These are phyloP conservation scores for Loxodes magnus DNA, from an alignment of 73 alveolate genomes.

Conservation along the genomic window DNA sequence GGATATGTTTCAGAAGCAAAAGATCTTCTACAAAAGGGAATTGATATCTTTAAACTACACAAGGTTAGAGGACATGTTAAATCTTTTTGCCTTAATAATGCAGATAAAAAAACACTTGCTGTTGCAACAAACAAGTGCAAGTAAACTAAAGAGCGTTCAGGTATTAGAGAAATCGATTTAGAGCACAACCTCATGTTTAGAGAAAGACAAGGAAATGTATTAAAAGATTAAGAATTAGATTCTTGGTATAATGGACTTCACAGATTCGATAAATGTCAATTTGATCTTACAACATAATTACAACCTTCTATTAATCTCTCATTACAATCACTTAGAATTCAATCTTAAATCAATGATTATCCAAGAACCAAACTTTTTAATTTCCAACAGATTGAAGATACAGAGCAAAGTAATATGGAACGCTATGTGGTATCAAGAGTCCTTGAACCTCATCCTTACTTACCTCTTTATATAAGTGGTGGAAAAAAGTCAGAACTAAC, in stretches of 20 bases:
- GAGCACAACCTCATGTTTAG: conserved; percentile 2
- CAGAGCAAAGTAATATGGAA: too few relatives aligned
- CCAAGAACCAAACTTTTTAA: too few relatives aligned
- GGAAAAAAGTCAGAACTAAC: neutral
- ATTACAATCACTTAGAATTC: too few relatives aligned
- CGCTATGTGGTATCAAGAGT: too few relatives aligned
- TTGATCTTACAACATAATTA: too few relatives aligned
- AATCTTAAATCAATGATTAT: too few relatives aligned
- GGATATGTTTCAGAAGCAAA: conserved; percentile 1
- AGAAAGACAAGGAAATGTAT: neutral
- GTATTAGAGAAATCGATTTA: neutral
- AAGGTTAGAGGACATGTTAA: conserved; percentile 3
- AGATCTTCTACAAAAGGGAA: neutral
- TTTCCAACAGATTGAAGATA: too few relatives aligned
- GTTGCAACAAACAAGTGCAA: too few relatives aligned
- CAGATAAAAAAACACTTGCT: conserved; percentile 1
- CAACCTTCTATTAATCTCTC: too few relatives aligned
- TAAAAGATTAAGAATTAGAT: conserved; percentile 10
- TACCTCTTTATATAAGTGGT: conserved; percentile 8
- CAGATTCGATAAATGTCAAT: neutral
- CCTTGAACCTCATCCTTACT: neutral
- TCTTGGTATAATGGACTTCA: neutral
- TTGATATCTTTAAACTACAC: conserved; percentile 2
- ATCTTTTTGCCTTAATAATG: neutral
- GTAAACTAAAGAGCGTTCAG: neutral